phyloP scores from a whole-genome alignment of 805 yeast species.

The Hanseniaspora pseudoguilliermondii region DNA sequence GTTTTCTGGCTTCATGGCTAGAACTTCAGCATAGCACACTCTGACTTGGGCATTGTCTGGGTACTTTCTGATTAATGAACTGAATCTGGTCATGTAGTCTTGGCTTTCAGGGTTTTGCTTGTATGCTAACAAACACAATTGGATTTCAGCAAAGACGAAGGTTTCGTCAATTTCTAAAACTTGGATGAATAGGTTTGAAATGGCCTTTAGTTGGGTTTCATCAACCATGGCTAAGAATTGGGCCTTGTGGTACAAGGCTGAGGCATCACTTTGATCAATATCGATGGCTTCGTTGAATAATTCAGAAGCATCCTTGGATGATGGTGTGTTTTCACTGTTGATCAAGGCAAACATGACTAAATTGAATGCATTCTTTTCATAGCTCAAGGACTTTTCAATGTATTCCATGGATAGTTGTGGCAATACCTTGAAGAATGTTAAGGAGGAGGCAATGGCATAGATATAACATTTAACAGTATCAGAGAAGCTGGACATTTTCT shows the following conservation, averaged over 20 bases:
- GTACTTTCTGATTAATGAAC: constrained; percentile 58
- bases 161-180: constrained; percentile 61
- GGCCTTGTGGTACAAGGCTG: constrained; percentile 85
- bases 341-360: constrained; percentile 72
- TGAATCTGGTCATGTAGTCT: constrained; percentile 53
- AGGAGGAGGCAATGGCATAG: constrained; percentile 64
- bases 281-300: constrained; percentile 63
- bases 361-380: constrained; percentile 68
- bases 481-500: constrained; percentile 48
- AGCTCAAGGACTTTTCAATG: constrained; percentile 42
- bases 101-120: constrained; percentile 48
- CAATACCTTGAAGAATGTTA: constrained; percentile 69
- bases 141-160: constrained; percentile 78
- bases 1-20: constrained; percentile 64
- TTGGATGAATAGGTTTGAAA: constrained; percentile 50
- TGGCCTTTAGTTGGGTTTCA: constrained; percentile 61
- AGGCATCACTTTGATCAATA: constrained; percentile 59
- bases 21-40: constrained; percentile 88
- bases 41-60: constrained; percentile 85
- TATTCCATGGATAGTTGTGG: constrained; percentile 42
- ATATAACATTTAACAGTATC: constrained; percentile 1
- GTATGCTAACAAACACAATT: constrained; percentile 83
- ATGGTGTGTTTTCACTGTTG: constrained; percentile 67
- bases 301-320: constrained; percentile 38
- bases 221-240: constrained; percentile 70